These are phyloP conservation scores for Clarireedia monteithiana DNA, from an alignment of 2,329 filamentous ascomycete genomes.

Conservation along the genomic window DNA sequence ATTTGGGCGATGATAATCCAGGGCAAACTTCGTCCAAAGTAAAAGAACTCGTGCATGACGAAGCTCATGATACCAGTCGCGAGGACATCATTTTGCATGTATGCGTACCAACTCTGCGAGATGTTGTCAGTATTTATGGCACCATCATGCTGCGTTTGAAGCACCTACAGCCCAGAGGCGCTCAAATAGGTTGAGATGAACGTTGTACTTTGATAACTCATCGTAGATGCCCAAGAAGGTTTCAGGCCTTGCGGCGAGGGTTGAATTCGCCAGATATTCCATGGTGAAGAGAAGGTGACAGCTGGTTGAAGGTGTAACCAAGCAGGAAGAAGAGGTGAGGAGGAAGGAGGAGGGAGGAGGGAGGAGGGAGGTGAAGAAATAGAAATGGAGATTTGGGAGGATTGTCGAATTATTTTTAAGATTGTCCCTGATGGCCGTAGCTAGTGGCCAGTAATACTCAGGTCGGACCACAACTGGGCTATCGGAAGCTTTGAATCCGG, in stretches of 20 bases:
- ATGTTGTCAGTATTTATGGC: constrained; percentile 17
- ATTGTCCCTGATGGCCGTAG: background rate
- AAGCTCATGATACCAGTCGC: constrained; percentile 98
- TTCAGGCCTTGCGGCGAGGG: constrained; percentile 21
- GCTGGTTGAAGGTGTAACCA: background rate
- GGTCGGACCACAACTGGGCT: constrained; percentile 12
- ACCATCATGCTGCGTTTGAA: background rate
- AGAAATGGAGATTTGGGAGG: constrained; percentile 8
- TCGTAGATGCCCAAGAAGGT: constrained; percentile 51
- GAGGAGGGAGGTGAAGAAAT: background rate
- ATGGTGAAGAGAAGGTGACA: constrained; percentile 10
- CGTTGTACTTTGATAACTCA: constrained; percentile 64
- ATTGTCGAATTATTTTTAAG: background rate
- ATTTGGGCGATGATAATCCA: constrained; percentile 90
- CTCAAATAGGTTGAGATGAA: constrained; percentile 74
- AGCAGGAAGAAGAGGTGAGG: background rate
- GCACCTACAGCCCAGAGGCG: constrained; percentile 73
- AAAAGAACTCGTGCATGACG: constrained; percentile 85
- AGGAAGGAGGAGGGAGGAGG: background rate
- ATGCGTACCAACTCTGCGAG: constrained; percentile 77
- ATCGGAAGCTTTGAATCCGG: background rate
- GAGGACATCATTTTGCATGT: constrained; percentile 95
- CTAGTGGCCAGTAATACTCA: background rate
- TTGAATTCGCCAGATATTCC: constrained; percentile 23
- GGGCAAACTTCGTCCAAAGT: constrained; percentile 82